Percentiles rank a stretch among this genome's conserved stretches.
phyloP scores from a whole-genome alignment of 345 rosid genomes.

The Diplotaxis tenuifolia region DNA sequence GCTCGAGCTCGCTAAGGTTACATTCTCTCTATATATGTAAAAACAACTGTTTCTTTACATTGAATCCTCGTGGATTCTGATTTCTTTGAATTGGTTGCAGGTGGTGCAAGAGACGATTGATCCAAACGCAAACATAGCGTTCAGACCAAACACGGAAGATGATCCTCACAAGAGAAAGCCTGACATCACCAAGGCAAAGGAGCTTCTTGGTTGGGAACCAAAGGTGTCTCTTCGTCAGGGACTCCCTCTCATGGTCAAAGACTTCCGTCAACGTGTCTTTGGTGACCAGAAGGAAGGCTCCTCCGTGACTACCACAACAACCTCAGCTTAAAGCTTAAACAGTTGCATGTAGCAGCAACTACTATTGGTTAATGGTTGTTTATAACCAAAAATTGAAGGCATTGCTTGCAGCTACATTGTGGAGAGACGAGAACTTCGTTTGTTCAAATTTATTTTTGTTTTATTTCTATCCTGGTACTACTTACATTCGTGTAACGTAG shows the following conservation, averaged over 20 bases:
- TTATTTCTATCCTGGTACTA: conserved; percentile 14
- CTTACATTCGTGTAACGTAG: conserved; percentile 25
- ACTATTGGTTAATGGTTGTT: not conserved
- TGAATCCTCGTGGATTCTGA: not conserved
- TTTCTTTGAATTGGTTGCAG: conserved; percentile 33
- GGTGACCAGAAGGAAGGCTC: conserved; percentile 49
- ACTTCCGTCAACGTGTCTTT: conserved; percentile 72
- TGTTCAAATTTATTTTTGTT: conserved; percentile 12
- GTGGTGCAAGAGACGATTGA: conserved; percentile 78
- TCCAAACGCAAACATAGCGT: conserved; percentile 76
- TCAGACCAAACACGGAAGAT: conserved; percentile 82
- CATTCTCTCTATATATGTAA: not conserved
- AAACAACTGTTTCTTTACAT: not conserved
- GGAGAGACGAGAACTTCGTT: conserved; percentile 8
- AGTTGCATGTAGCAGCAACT: conserved; percentile 2
- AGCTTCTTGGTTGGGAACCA: conserved; percentile 77
- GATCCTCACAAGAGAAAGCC: conserved; percentile 90
- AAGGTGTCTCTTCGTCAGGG: conserved; percentile 70
- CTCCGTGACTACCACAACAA: conserved; percentile 15
- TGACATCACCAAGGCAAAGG: conserved; percentile 75
- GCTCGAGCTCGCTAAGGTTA: conserved; percentile 97
- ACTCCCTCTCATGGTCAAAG: conserved; percentile 75
- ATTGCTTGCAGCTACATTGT: conserved; percentile 2
- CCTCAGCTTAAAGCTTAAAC: conserved; percentile 28
- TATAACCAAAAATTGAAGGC: not conserved